These are phyloP conservation scores for Trametes versicolor DNA, from an alignment of 1,284 basidiomycete genomes.

Conservation along the genomic window DNA sequence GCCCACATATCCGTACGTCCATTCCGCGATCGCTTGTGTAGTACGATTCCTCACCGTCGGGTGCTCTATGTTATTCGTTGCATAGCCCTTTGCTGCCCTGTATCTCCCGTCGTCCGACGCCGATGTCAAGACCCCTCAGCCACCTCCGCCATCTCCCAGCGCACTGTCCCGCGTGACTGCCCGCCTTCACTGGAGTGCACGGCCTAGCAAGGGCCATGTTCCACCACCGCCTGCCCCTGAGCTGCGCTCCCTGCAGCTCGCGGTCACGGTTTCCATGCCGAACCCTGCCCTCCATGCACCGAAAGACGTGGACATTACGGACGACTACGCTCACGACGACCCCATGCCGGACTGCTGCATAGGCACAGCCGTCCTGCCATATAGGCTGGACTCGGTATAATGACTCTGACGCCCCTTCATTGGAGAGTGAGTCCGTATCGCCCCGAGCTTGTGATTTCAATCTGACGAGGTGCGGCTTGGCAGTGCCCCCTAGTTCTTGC, in stretches of 20 bases:
- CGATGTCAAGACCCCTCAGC: conserved; percentile 32
- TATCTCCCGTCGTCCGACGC: conserved; percentile 23
- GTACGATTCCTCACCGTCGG: neutral
- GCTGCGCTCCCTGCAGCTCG: conserved; percentile 27
- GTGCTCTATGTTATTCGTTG: neutral
- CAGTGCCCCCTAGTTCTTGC: neutral
- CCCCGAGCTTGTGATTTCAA: too few relatives aligned
- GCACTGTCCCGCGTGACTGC: conserved; percentile 13
- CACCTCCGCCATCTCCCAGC: conserved; percentile 23
- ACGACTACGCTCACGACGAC: conserved; percentile 17
- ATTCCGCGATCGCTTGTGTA: neutral
- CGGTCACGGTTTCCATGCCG: conserved; percentile 30
- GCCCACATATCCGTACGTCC: conserved; percentile 12
- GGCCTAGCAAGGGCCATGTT: conserved; percentile 20
- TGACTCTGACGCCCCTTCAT: too few relatives aligned
- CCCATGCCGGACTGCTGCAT: conserved; percentile 34
- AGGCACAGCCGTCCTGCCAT: conserved; percentile 26
- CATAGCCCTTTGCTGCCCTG: conserved; percentile 28
- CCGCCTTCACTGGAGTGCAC: conserved; percentile 15
- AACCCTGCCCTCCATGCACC: conserved; percentile 8
- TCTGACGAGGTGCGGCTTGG: too few relatives aligned
- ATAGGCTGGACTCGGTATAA: conserved; percentile 12
- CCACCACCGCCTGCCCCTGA: neutral
- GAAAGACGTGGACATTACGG: conserved; percentile 4
- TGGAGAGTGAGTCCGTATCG: too few relatives aligned